phyloP scores from a whole-genome alignment of 2,329 filamentous ascomycete species.

The Pseudopithomyces maydicus region DNA sequence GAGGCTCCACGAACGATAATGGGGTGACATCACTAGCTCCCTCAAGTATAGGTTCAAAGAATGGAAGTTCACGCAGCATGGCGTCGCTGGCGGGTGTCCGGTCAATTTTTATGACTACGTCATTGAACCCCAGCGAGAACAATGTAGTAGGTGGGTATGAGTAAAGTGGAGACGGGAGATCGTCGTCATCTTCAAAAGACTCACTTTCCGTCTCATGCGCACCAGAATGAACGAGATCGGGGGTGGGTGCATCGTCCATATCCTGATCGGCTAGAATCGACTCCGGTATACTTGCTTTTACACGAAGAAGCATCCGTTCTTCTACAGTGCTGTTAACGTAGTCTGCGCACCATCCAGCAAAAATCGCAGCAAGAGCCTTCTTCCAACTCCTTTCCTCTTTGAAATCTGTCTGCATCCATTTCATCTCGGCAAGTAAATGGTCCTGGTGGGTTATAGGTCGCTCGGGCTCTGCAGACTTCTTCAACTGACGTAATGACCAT shows the following conservation, averaged over 20 bases:
- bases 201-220: conserved; percentile 46
- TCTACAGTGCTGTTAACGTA: conserved; percentile 72
- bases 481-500: conserved; percentile 90
- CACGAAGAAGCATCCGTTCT: conserved; percentile 70
- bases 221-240: conserved; percentile 45
- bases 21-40: conserved; percentile 37
- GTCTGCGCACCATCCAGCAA: conserved; percentile 82
- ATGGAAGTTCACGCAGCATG: conserved; percentile 78
- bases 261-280: conserved; percentile 31
- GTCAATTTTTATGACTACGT: conserved; percentile 78
- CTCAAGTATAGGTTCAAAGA: conserved; percentile 63
- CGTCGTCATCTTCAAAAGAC: conserved; percentile 45
- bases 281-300: conserved; percentile 57
- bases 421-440: conserved; percentile 85
- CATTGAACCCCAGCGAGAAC: conserved; percentile 80
- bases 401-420: conserved; percentile 98
- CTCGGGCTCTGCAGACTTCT: conserved; percentile 79
- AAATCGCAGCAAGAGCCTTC: conserved; percentile 74
- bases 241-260: conserved; percentile 46
- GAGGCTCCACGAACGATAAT: conserved; percentile 45
- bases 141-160: conserved; percentile 72
- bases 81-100: conserved; percentile 76
- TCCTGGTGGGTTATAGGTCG: conserved; percentile 83
- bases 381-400: conserved; percentile 96
- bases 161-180: conserved; percentile 49